phyloP scores from a whole-genome alignment of 495 filamentous ascomycete species.

The Xylaria flabelliformis region DNA sequence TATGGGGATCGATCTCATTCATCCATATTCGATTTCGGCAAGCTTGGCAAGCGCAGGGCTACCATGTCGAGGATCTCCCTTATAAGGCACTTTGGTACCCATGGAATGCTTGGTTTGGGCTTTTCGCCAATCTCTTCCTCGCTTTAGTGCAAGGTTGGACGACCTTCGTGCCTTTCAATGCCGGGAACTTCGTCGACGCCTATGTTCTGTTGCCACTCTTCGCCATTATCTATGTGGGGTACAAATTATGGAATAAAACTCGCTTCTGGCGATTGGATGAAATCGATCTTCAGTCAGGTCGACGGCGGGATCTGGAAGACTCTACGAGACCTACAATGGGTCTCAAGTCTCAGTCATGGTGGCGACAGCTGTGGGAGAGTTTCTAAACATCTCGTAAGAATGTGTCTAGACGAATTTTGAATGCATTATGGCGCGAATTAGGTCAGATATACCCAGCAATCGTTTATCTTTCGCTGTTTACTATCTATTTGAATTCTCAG shows the following conservation, averaged over 20 bases:
- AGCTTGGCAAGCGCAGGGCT: conserved; percentile 63
- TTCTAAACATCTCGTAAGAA: conserved; percentile 7
- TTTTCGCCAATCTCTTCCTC: conserved; percentile 66
- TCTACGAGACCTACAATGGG: conserved; percentile 19
- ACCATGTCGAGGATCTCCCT: conserved; percentile 58
- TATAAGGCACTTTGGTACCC: conserved; percentile 66
- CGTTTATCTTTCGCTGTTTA: not conserved
- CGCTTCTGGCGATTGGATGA: conserved; percentile 57
- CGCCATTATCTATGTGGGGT: conserved; percentile 61
- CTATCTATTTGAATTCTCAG: not conserved
- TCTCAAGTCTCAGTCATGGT: conserved; percentile 13
- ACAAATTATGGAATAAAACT: conserved; percentile 66
- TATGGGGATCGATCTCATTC: conserved; percentile 69
- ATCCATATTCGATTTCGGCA: conserved; percentile 72
- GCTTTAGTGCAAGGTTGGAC: conserved; percentile 69
- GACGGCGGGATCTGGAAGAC: conserved; percentile 56
- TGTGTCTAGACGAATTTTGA: not conserved
- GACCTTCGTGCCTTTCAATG: conserved; percentile 61
- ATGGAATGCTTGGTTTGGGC: conserved; percentile 66
- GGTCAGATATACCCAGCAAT: conserved; percentile 16
- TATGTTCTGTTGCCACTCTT: conserved; percentile 74
- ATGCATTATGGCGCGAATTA: not conserved
- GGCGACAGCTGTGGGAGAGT: conserved; percentile 18
- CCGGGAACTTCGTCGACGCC: conserved; percentile 66
- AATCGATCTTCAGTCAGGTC: conserved; percentile 66